Evolutionary conservation across 2,329 filamentous ascomycete genomes (phyloP).

Genomic region (Parascedosporium putredinis): DNA sequence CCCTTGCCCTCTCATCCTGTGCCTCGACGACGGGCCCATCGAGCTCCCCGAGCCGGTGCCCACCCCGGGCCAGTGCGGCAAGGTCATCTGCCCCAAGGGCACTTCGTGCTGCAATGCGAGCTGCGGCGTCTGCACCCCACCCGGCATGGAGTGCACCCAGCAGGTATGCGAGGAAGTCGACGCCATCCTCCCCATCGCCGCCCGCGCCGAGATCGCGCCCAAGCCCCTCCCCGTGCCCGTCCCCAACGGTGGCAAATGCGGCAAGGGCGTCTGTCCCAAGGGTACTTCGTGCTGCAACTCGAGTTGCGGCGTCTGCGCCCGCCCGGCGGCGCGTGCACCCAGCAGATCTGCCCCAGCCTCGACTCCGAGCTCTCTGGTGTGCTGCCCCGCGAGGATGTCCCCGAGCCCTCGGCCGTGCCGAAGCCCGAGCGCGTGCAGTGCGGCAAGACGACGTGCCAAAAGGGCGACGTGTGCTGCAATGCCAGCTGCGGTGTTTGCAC

Average conservation of each 20-base stretch:
- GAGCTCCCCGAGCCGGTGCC: not conserved
- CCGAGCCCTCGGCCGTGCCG: too few relatives aligned
- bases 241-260: too few relatives aligned
- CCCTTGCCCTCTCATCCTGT: constrained; percentile 1
- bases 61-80: constrained; percentile 1
- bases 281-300: too few relatives aligned
- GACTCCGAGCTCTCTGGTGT: too few relatives aligned
- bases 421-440: not conserved
- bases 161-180: not conserved
- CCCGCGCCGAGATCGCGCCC: not conserved
- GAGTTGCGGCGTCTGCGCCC: too few relatives aligned
- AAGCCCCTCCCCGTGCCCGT: not conserved
- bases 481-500: not conserved
- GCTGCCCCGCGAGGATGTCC: too few relatives aligned
- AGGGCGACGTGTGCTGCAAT: constrained; percentile 3
- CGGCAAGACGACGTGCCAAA: not conserved
- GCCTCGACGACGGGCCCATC: not conserved
- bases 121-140: constrained; percentile 4
- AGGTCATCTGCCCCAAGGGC: not conserved
- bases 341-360: too few relatives aligned
- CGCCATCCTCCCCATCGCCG: too few relatives aligned
- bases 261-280: too few relatives aligned
- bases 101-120: constrained; percentile 1
- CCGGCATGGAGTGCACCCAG: constrained; percentile 1
- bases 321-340: too few relatives aligned